Evolutionary conservation across 208 protist species (phyloP), one percentile per base, ranked within the genome.

Genomic region (Crithidia sp.): DNA sequence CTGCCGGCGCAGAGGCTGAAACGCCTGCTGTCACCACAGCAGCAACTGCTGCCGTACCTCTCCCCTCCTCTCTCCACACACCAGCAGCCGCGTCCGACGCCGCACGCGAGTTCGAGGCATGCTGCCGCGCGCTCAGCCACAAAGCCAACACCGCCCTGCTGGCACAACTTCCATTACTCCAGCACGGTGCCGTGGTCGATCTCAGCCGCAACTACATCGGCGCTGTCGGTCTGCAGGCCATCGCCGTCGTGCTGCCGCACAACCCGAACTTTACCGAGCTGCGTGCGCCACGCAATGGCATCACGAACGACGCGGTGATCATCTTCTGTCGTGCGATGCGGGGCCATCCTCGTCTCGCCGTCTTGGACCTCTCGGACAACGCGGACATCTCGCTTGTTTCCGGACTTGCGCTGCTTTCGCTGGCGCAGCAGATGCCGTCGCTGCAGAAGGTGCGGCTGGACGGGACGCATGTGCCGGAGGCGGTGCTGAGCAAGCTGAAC

Each of bases 271-370:
- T 96, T 19, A 60, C 69, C 13, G 77, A 87, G 53, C 71, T 97
- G 7, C 58, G 40, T 7, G 17, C 95, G 12, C 81, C 79, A 2
- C 67, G 79, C 60, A 96, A 91, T 62, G 90, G 92, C 10, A 58
- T 97, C 5, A 84, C 81, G 12, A 97, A 97, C 65, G 88, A 95
- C 57, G 84, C 87, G 0, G 86, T 96, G 41, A 86, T 92, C 17
- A 86, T 95, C 59, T 84, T 96, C 56, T 93, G 88, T 66, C 84
- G 88, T 2, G 79, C 90, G 8, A 76, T 97, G 81, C 68, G 84
- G 40, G 49, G 50, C 39, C 88, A 95, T 66, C 57, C 59, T 8
- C 76, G 60, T 6, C 74, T 97, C 8, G 19, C 57, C 28, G 3
- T 77, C 28, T 52, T 97, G 17, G 88, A 97, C 79, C 79, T 97